Conservation (phyloP, 2,329 filamentous ascomycete species). For the Sporothrix luriei region DNA sequence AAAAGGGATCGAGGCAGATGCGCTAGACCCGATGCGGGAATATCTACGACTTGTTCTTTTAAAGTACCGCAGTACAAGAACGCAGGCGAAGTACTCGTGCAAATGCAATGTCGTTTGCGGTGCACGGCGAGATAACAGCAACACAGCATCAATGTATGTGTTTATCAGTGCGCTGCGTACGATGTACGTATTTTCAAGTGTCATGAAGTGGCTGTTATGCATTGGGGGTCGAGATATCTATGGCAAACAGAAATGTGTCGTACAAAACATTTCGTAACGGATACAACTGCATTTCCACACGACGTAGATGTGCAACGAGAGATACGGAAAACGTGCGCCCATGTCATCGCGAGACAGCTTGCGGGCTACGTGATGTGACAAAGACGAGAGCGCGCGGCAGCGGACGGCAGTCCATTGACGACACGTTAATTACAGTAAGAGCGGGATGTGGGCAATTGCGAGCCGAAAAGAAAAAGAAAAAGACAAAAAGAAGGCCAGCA, state of each 20-base stretch:
- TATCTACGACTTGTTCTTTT: constrained; percentile 4
- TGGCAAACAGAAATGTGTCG: no score
- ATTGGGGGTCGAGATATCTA: no score
- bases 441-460: no score
- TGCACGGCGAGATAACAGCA: background rate
- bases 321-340: background rate
- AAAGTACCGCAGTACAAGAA: background rate
- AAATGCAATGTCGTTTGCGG: background rate
- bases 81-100: background rate
- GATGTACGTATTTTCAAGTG: background rate
- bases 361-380: background rate
- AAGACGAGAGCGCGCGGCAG: background rate
- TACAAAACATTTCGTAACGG: background rate
- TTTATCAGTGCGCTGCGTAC: background rate
- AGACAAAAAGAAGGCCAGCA: background rate
- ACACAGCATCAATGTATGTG: background rate
- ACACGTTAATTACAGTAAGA: no score
- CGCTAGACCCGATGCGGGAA: constrained; percentile 17
- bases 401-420: background rate
- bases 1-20: background rate
- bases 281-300: background rate
- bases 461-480: no score
- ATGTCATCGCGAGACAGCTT: background rate
- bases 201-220: no score
- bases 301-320: background rate